Conservation (phyloP, 2,329 filamentous ascomycete genomes). For the Apiospora arundinis region DNA sequence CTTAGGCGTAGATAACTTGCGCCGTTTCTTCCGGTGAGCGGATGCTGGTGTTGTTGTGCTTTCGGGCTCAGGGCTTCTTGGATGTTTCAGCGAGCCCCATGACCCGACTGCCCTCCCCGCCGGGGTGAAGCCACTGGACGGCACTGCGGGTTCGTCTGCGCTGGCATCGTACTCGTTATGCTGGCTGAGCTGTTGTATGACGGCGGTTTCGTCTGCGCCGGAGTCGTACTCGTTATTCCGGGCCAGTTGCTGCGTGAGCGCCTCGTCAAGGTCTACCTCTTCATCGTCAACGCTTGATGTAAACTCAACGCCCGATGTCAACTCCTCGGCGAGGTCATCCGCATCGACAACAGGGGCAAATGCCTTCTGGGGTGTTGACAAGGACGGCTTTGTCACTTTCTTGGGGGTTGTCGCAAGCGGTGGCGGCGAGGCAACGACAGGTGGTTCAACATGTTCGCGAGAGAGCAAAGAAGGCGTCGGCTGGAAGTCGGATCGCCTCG, state of each 20-base stretch:
- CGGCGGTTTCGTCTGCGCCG: slow-evolving; percentile 31
- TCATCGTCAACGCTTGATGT: slow-evolving; percentile 26
- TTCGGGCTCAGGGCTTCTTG: neutral
- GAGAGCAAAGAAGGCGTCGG: neutral
- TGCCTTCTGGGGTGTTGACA: slow-evolving; percentile 48
- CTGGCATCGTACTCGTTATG: slow-evolving; percentile 25
- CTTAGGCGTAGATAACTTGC: neutral
- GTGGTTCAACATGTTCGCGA: neutral
- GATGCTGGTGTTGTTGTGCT: neutral
- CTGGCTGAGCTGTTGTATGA: slow-evolving; percentile 37
- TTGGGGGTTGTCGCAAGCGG: neutral
- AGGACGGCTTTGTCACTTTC: slow-evolving; percentile 38
- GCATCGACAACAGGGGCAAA: slow-evolving; percentile 19
- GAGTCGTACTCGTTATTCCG: slow-evolving; percentile 25
- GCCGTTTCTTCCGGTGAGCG: neutral
- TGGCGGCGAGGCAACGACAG: neutral
- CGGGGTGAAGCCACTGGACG: slow-evolving; percentile 25
- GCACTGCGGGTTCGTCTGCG: slow-evolving; percentile 31
- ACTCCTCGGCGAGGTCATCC: neutral
- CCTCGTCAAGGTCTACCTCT: slow-evolving; percentile 36
- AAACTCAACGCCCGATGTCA: neutral
- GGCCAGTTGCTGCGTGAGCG: slow-evolving; percentile 39
- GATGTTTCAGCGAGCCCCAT: neutral
- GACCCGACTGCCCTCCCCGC: slow-evolving; percentile 1
- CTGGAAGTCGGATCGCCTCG: slow-evolving; percentile 22